Base-by-base conservation (phyloP, 2,329 filamentous ascomycete genomes). In the Penicillium fuscoglaucum region DNA sequence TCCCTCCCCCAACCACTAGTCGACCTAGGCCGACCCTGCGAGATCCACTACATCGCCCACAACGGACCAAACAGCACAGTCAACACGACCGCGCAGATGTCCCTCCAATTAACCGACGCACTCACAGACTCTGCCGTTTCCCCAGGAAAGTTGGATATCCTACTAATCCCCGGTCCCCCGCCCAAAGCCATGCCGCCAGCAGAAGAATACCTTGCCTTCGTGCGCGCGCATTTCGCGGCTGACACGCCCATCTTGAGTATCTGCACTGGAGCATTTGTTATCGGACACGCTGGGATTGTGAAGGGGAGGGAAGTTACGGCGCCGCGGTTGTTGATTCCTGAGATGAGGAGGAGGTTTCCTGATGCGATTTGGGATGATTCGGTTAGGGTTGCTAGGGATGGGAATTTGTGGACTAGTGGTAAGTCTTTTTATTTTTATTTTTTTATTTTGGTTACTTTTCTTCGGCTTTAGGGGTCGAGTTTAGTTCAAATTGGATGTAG, bases 91-190 rank as follows among this genome's bases (percentile, higher is more conserved):
- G 65, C 74, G 1, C 62, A 67, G 3, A 58, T 72, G 19, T 61
- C 62, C 12, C 61, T 78, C 9, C 57, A 58, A 1, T 58, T 75
- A 41, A 74, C 70, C 0, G 61, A 68, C 37, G 63, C 66, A 2
- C 58, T 72, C 1, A 45, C 60, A n/a, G 70, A 72, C 46, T 21
- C 62, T 2, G 61, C 55, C 4, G 74, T 78, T 6, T 61, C 68
- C 2, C 74, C 74, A 0, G 74, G 75, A 3, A 69, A 67, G 1
- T 62, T 78, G 0, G 75, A 77, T 53, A 61, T 76, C 31, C 57
- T 78, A 4, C 40, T 76, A 35, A 67, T 78, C 8, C 76, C 76
- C 0, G 76, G 76, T 3, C 73, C 75, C 0, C 67, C 76, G 7
- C 76, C 75, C 0, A 65, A 59, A 15, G 21, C 55, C 5, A 57